Evolutionary conservation across 2,329 filamentous ascomycete species (phyloP).

Genomic region (Colletotrichum shisoi): DNA sequence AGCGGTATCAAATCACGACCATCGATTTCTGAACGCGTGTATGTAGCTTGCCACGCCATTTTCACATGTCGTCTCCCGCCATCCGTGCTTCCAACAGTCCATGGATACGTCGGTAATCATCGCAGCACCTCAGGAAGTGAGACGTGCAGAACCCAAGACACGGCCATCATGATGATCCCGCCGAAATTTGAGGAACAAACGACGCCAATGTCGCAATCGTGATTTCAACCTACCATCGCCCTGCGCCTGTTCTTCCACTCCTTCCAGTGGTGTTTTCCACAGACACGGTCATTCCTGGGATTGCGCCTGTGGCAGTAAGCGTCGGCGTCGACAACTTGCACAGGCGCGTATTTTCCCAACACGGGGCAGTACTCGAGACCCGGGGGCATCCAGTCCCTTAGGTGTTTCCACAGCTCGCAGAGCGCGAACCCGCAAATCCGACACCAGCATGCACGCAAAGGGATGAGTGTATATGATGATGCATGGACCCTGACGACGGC

Average conservation of each 20-base stretch:
- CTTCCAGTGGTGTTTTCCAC: background rate
- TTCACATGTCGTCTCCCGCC: too few relatives aligned
- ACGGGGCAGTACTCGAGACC: conserved; percentile 1
- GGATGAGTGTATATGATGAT: background rate
- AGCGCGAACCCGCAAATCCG: background rate
- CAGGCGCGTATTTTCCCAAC: background rate
- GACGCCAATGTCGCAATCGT: background rate
- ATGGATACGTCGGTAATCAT: background rate
- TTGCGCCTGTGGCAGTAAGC: background rate
- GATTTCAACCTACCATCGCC: background rate
- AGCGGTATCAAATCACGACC: too few relatives aligned
- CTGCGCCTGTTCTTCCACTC: too few relatives aligned
- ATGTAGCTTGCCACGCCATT: too few relatives aligned
- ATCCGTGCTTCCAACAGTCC: too few relatives aligned
- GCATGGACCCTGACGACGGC: background rate
- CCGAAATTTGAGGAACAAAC: background rate
- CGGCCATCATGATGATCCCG: too few relatives aligned
- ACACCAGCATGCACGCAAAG: background rate
- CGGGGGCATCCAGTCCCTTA: background rate
- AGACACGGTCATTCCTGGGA: background rate
- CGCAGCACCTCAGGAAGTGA: background rate
- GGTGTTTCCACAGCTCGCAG: background rate
- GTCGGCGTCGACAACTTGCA: background rate
- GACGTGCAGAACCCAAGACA: background rate
- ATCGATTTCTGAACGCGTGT: too few relatives aligned